These are phyloP conservation scores for Cytospora piceae DNA, from an alignment of 2,329 filamentous ascomycete genomes.

Conservation along the genomic window DNA sequence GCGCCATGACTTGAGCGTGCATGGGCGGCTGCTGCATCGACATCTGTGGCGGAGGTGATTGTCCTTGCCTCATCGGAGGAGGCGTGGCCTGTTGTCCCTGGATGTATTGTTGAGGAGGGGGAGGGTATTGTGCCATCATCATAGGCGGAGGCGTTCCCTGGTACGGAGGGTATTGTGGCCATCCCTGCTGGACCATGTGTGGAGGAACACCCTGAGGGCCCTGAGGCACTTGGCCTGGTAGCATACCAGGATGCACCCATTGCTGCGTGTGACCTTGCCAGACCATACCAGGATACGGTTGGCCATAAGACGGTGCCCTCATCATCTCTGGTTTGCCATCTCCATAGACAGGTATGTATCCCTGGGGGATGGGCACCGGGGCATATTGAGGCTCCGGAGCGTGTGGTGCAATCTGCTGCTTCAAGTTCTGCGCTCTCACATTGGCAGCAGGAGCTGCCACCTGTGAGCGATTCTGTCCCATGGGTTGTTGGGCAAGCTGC, in stretches of 20 bases:
- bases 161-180: constrained; percentile 27
- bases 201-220: constrained; percentile 7
- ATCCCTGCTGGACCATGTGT: constrained; percentile 25
- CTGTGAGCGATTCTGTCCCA: constrained; percentile 4
- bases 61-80: constrained; percentile 19
- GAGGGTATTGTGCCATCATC: constrained; percentile 20
- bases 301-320: constrained; percentile 16
- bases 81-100: constrained; percentile 17
- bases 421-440: constrained; percentile 18
- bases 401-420: constrained; percentile 22
- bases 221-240: constrained; percentile 19
- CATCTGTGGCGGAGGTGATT: constrained; percentile 15
- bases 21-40: constrained; percentile 7
- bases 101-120: constrained; percentile 27
- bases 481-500: constrained; percentile 19
- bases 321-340: constrained; percentile 40
- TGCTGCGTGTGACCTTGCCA: constrained; percentile 27
- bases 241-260: constrained; percentile 26
- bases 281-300: constrained; percentile 31
- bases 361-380: constrained; percentile 43
- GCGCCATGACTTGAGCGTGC: not conserved
- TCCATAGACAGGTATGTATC: constrained; percentile 44
- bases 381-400: constrained; percentile 42
- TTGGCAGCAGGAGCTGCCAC: constrained; percentile 14
- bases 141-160: constrained; percentile 27